These are phyloP conservation scores for Phytopythium cucurbitacearum DNA, from an alignment of 352 stramenopile species.

Conservation along the genomic window DNA sequence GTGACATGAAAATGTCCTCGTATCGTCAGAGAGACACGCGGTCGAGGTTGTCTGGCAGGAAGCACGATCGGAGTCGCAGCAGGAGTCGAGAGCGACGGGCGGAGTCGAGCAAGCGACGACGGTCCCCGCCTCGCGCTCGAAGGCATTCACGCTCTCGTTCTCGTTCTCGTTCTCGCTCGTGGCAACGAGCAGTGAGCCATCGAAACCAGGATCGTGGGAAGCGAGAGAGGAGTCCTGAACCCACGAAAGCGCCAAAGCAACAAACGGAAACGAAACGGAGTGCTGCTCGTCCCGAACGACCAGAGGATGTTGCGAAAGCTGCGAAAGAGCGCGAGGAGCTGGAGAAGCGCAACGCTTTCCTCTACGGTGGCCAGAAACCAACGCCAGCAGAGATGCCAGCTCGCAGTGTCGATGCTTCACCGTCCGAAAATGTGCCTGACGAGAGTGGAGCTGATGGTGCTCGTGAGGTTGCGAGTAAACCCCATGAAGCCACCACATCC, in stretches of 20 bases:
- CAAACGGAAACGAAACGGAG: slow-evolving; percentile 8
- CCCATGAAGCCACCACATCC: neutral
- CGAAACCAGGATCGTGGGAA: slow-evolving; percentile 3
- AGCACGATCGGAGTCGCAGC: slow-evolving; percentile 30
- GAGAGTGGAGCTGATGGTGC: neutral
- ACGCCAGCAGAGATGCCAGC: neutral
- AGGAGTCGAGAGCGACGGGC: slow-evolving; percentile 19
- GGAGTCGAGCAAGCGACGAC: slow-evolving; percentile 6
- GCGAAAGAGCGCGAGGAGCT: slow-evolving; percentile 33
- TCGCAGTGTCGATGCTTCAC: no score
- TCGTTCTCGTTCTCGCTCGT: slow-evolving; percentile 19
- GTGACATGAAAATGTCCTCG: neutral
- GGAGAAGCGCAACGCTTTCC: slow-evolving; percentile 50
- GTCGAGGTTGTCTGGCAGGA: slow-evolving; percentile 3
- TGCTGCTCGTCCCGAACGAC: neutral
- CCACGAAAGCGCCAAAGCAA: neutral
- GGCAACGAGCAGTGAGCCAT: neutral
- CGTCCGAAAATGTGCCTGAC: neutral
- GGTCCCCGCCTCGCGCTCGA: neutral
- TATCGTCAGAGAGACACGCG: slow-evolving; percentile 6
- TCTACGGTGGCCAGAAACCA: slow-evolving; percentile 40
- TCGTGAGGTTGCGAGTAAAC: neutral
- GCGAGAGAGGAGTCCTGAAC: neutral
- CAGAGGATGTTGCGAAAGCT: slow-evolving; percentile 22
- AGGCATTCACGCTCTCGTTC: slow-evolving; percentile 15